These are phyloP conservation scores for Trichosanthes truncata DNA, from an alignment of 306 rosid species.

Conservation along the genomic window DNA sequence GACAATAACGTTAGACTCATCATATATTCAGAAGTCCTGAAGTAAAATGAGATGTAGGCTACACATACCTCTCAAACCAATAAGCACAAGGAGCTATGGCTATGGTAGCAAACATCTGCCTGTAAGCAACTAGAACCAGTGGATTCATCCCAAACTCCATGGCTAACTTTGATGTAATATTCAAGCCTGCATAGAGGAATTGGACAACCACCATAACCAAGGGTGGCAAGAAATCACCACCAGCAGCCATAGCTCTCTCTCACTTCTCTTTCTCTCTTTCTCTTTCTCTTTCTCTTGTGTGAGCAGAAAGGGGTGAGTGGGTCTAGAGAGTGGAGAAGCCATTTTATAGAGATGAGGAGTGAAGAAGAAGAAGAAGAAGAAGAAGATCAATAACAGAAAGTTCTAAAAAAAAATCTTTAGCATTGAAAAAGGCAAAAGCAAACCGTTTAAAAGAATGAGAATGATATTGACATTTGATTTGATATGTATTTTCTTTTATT, in stretches of 20 bases:
- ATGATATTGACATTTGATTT: neutral
- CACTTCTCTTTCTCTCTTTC: neutral
- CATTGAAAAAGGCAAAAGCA: constrained; percentile 7
- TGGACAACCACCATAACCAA: constrained; percentile 52
- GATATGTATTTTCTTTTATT: neutral
- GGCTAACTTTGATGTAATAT: constrained; percentile 77
- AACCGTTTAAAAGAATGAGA: neutral
- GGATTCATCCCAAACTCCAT: constrained; percentile 67
- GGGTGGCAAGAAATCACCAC: constrained; percentile 27
- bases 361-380: neutral
- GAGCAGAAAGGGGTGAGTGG: neutral
- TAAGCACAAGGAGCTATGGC: constrained; percentile 71
- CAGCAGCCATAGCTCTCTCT: constrained; percentile 23
- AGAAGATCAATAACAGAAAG: neutral
- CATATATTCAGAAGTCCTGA: neutral
- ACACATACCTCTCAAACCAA: constrained; percentile 48
- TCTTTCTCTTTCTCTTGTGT: neutral
- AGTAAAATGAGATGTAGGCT: neutral
- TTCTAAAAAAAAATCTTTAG: neutral
- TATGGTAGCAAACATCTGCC: constrained; percentile 60
- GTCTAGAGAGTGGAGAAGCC: neutral
- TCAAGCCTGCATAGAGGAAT: constrained; percentile 51
- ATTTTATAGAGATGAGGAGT: neutral
- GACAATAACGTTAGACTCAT: neutral
- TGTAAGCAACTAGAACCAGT: constrained; percentile 63